Evolutionary conservation across 1,139 yeast genomes (phyloP).

Genomic region (Casaregolazyma suthepensis): DNA sequence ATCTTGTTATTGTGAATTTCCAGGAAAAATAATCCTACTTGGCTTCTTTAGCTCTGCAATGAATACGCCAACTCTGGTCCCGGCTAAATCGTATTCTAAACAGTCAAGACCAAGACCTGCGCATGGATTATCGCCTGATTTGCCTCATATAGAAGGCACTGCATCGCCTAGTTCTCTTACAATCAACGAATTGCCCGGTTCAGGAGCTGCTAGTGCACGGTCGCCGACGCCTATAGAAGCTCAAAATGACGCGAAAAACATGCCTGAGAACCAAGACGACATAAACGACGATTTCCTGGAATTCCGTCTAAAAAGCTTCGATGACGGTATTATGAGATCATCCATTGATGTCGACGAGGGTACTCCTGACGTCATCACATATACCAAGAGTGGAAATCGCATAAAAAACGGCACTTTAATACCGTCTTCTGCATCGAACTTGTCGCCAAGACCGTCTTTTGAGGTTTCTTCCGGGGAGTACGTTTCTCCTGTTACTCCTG

Average conservation of each 20-base stretch:
- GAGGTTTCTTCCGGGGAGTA: background rate
- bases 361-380: slow-evolving; percentile 16
- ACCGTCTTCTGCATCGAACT: background rate
- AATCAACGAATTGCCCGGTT: background rate
- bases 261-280: slow-evolving; percentile 7
- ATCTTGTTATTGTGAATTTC: background rate
- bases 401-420: background rate
- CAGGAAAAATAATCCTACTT: background rate
- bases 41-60: background rate
- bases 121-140: background rate
- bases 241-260: background rate
- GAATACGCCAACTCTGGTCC: background rate
- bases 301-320: slow-evolving; percentile 23
- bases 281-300: slow-evolving; percentile 28
- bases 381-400: slow-evolving; percentile 6
- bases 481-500: background rate
- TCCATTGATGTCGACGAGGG: slow-evolving; percentile 14
- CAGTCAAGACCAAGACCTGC: background rate
- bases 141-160: background rate
- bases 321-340: slow-evolving; percentile 21
- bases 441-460: background rate
- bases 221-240: background rate
- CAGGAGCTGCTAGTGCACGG: background rate
- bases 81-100: background rate
- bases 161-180: background rate